Evolutionary conservation across 495 filamentous ascomycete genomes (phyloP).

Genomic region (Lasiosphaeris hirsuta): DNA sequence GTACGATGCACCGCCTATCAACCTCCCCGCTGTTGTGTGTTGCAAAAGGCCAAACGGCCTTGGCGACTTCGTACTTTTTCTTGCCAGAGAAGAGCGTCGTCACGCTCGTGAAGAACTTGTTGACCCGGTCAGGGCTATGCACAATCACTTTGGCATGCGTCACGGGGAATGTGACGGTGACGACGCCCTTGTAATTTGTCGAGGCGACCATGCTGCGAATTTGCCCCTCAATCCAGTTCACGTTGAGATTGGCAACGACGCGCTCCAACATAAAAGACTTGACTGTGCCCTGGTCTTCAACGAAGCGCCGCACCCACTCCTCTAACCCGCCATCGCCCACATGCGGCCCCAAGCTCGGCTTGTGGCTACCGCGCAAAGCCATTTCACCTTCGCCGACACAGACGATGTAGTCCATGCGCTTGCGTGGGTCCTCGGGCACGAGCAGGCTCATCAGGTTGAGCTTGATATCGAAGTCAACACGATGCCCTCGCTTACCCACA

Average conservation of each 20-base stretch:
- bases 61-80: constrained; percentile 48
- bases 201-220: constrained; percentile 44
- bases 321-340: constrained; percentile 41
- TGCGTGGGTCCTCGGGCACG: constrained; percentile 34
- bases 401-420: constrained; percentile 51
- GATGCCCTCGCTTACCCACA: constrained; percentile 32
- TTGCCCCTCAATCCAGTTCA: constrained; percentile 50
- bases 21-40: constrained; percentile 36
- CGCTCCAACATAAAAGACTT: constrained; percentile 51
- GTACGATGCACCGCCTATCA: constrained; percentile 41
- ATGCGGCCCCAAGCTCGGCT: constrained; percentile 36
- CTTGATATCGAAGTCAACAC: constrained; percentile 47
- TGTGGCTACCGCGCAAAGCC: constrained; percentile 44
- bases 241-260: constrained; percentile 49
- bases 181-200: constrained; percentile 46
- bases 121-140: constrained; percentile 46
- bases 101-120: constrained; percentile 43
- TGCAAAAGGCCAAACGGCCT: constrained; percentile 48
- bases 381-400: constrained; percentile 47
- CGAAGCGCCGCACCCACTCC: constrained; percentile 46
- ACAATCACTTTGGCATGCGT: constrained; percentile 47
- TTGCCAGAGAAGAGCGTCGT: constrained; percentile 41
- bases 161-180: constrained; percentile 49
- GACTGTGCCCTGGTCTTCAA: constrained; percentile 43
- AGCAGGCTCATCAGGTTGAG: constrained; percentile 53